Conservation (phyloP, 371 early-diverging fungal species). For the Mucor mucedo region DNA sequence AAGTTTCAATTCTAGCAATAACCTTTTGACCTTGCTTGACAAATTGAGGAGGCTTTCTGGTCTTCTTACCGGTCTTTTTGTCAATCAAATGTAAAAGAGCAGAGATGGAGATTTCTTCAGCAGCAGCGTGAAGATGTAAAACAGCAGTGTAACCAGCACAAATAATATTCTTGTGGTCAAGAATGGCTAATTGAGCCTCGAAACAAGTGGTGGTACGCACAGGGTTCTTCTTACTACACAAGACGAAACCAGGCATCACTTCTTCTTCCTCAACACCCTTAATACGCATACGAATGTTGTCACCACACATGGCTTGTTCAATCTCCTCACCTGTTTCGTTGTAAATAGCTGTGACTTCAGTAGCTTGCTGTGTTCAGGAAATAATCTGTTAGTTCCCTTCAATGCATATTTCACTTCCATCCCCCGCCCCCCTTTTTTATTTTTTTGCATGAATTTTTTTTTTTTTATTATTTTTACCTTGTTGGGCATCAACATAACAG, state of each 20-base stretch:
- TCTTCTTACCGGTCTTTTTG: conserved; percentile 84
- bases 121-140: conserved; percentile 87
- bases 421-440: too few species aligned
- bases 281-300: conserved; percentile 90
- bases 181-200: conserved; percentile 87
- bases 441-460: neutral
- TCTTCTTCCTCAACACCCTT: conserved; percentile 96
- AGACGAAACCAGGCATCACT: conserved; percentile 84
- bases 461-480: conserved; percentile 50
- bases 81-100: conserved; percentile 90
- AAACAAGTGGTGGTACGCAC: conserved; percentile 79
- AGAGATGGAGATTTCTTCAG: conserved; percentile 85
- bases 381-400: neutral
- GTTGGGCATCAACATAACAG: conserved; percentile 92
- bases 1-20: conserved; percentile 84
- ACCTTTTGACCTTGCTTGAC: conserved; percentile 88
- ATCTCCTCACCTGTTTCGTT: conserved; percentile 85
- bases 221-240: conserved; percentile 81
- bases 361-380: conserved; percentile 31
- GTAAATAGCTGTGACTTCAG: conserved; percentile 84
- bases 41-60: conserved; percentile 89
- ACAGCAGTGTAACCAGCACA: conserved; percentile 93
- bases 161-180: conserved; percentile 94
- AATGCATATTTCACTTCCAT: neutral
- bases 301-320: conserved; percentile 83